Percentiles rank a stretch among this genome's conserved stretches.
Evolutionary conservation across 805 yeast genomes (phyloP).

Genomic region (Candida loeiensis): DNA sequence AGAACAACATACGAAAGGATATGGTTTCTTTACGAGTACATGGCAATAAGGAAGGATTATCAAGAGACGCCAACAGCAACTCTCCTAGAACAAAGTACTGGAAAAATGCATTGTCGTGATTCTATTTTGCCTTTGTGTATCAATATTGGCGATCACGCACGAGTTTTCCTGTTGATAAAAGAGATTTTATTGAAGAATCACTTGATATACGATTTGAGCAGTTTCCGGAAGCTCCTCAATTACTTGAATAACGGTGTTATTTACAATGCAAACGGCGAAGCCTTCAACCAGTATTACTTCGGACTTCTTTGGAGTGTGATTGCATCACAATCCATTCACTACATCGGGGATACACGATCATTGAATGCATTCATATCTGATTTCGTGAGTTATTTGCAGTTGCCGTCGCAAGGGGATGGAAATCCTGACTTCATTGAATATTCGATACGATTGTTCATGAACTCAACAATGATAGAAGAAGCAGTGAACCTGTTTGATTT

Average conservation of each 20-base stretch:
- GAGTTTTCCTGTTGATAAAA: constrained; percentile 34
- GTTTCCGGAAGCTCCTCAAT: constrained; percentile 26
- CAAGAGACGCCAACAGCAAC: constrained; percentile 14
- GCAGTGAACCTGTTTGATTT: constrained; percentile 26
- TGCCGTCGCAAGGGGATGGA: neutral
- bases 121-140: constrained; percentile 29
- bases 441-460: constrained; percentile 20
- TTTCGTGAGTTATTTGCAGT: constrained; percentile 18
- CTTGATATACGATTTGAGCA: constrained; percentile 25
- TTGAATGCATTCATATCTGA: constrained; percentile 33
- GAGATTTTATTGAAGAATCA: constrained; percentile 32
- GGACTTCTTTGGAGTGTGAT: constrained; percentile 31
- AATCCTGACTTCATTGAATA: constrained; percentile 10
- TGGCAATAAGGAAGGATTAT: constrained; percentile 36
- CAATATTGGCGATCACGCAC: constrained; percentile 32
- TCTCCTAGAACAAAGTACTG: constrained; percentile 6
- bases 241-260: constrained; percentile 28
- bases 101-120: constrained; percentile 23
- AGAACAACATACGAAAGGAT: constrained; percentile 13
- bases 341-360: constrained; percentile 16
- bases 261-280: constrained; percentile 15
- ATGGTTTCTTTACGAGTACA: constrained; percentile 33
- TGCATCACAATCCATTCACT: constrained; percentile 32
- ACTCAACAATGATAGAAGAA: constrained; percentile 27
- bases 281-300: constrained; percentile 24